Evolutionary conservation across 306 rosid species (phyloP).

Genomic region (apple (Malus domestica)): DNA sequence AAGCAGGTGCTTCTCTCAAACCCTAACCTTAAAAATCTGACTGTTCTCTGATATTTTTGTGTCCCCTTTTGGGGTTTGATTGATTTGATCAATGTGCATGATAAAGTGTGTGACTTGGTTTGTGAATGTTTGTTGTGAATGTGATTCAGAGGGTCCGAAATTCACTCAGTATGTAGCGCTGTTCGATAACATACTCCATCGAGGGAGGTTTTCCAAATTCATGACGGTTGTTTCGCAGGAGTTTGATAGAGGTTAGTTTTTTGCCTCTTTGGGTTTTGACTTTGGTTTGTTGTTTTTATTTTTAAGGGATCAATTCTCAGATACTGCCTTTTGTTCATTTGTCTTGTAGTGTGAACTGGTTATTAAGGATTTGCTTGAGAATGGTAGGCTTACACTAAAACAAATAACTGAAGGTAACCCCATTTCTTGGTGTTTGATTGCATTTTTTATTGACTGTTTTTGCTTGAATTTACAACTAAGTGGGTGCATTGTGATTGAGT

Average conservation of each 20-base stretch:
- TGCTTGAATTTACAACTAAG: neutral
- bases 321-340: constrained; percentile 5
- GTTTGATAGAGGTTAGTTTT: constrained; percentile 50
- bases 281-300: constrained; percentile 3
- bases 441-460: neutral
- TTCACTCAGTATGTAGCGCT: constrained; percentile 48
- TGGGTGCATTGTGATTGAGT: neutral
- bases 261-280: constrained; percentile 4
- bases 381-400: constrained; percentile 69
- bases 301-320: constrained; percentile 6
- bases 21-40: neutral
- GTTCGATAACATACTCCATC: constrained; percentile 70
- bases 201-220: constrained; percentile 74
- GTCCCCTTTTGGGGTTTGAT: neutral
- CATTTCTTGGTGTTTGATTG: neutral
- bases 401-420: constrained; percentile 61
- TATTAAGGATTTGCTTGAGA: constrained; percentile 74
- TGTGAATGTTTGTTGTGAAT: constrained; percentile 19
- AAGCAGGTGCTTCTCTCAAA: constrained; percentile 15
- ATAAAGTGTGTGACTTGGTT: neutral
- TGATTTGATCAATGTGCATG: neutral
- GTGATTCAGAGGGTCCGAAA: constrained; percentile 30
- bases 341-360: constrained; percentile 51
- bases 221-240: constrained; percentile 43
- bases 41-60: neutral